Evolutionary conservation across 2,329 filamentous ascomycete species (phyloP), one percentile per base, ranked within the genome.

Genomic region (Alternaria longipes): DNA sequence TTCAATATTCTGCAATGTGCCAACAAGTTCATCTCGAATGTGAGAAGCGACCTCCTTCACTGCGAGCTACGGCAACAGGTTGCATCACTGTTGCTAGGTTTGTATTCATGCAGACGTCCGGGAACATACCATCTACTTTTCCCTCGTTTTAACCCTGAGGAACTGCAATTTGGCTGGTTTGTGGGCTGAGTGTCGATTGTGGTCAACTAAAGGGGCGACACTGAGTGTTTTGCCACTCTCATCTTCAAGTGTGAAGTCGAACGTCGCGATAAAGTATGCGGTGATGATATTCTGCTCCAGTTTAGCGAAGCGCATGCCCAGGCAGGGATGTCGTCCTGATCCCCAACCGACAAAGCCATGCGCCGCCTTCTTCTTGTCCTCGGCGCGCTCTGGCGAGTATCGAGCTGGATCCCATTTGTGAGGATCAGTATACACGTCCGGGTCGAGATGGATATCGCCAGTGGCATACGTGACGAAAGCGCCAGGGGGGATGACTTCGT

Each of bases 221-320:
- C 42, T 53, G 8, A 75, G 56, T 24, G 54, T 65, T 3, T 74
- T 76, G 0, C 83, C 84, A 3, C 76, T 55, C 44, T 72, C 70
- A 42, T 86, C 80, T n/a, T 71, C 67, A 3, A 84, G 74, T 9
- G 76, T 66, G 57, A 82, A 83, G 56, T 85, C 81, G 56, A 86
- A 86, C 42, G 78, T 79, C 3, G 84, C 81, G 16, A 84, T 56
- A 57, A 86, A 85, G 47, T 82, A 80, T 1, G 83, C 83, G 0
- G 79, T 80, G 30, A 85, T 83, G 60, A 86, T 72, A 52, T 80
- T 82, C 56, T 82, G 81, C 68, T 87, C 84, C 1, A 87, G 73
- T 64, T 86, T 86, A 1, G 85, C 85, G 69, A 87, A 85, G 55
- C 77, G 79, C 79, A 73, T 68, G 24, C 62, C 65, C n/a, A 66